Percentiles rank a stretch among this genome's conserved stretches.
These are phyloP conservation scores for Candida quercuum DNA, from an alignment of 805 yeast genomes.

Conservation along the genomic window DNA sequence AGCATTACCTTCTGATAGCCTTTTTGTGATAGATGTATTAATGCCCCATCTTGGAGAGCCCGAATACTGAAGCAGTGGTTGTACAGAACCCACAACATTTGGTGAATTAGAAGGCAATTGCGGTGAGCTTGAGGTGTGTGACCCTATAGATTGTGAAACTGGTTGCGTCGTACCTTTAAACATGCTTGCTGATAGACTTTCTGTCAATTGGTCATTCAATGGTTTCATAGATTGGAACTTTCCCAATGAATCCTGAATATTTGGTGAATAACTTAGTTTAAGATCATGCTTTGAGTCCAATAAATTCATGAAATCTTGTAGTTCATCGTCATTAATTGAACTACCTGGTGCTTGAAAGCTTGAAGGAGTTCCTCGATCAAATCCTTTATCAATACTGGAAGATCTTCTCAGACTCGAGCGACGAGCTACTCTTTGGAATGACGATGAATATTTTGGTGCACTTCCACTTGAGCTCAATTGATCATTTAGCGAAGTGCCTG, in stretches of 20 bases:
- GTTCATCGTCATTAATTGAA: slow-evolving; percentile 50
- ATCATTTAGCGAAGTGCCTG: slow-evolving; percentile 12
- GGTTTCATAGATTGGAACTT: slow-evolving; percentile 47
- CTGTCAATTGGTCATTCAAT: slow-evolving; percentile 51
- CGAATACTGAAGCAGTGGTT: slow-evolving; percentile 18
- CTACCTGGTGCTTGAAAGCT: slow-evolving; percentile 28
- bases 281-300: slow-evolving; percentile 61
- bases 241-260: slow-evolving; percentile 41
- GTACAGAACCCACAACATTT: slow-evolving; percentile 2
- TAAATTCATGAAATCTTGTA: slow-evolving; percentile 66
- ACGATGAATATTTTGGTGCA: slow-evolving; percentile 62
- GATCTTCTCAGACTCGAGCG: slow-evolving; percentile 34
- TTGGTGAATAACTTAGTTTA: slow-evolving; percentile 26
- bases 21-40: slow-evolving; percentile 25
- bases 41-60: slow-evolving; percentile 29
- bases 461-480: slow-evolving; percentile 34
- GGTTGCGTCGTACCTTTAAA: too few relatives aligned
- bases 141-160: too few relatives aligned
- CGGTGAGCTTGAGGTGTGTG: slow-evolving; percentile 14
- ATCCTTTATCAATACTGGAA: slow-evolving; percentile 23
- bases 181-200: slow-evolving; percentile 48
- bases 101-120: slow-evolving; percentile 1
- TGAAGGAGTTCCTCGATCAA: slow-evolving; percentile 20
- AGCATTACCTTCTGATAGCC: slow-evolving; percentile 22
- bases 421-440: slow-evolving; percentile 68